Base-by-base conservation (phyloP, 495 filamentous ascomycete genomes). In the Xeromyces bisporus region DNA sequence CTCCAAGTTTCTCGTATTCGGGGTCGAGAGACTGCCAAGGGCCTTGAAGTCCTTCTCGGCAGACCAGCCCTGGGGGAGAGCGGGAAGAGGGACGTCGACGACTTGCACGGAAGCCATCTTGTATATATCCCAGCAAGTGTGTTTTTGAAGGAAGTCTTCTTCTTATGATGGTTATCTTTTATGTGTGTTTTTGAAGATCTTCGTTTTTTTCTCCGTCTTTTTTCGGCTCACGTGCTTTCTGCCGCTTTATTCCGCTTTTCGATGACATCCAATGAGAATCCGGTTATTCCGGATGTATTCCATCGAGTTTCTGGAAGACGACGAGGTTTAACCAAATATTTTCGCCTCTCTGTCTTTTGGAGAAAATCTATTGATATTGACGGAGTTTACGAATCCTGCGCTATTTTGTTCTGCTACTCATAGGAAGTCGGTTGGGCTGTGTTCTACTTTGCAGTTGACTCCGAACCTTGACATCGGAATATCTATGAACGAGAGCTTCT, bases 31-130 rank as follows among this genome's bases (percentile, higher is more conserved):
- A 32, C 62, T 57, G 42, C 74, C 75, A 33, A 86, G 55, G 31
- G 77, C 54, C 60, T 89, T 83, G 66, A 93, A 93, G 55, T 92
- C 79, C 53, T 85, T 87, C 41, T 93, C 84, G 24, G 73, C 80
- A 26, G 68, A 53, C 89, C 89, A 96, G 41, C 75, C 82, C 43
- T 70, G 65, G 23, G 85, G 74, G 35, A 96, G 66, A 40, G 71
- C 43, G 13, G 87, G 87, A 12, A 94, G 69, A 8, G 80, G 64
- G 30, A 73, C 52, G 37, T 56, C 51, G 38, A 62, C 43, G 35
- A 56, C 44, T 34, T 66, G 53, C 10, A 48, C 48, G 35, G 58
- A 35, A 40, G 64, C 52, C 67, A 71, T 71, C 7, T 14, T 17
- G 14, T 43, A 37, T 58, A 35, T 18, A 34, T 37, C 40, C 41